These are phyloP conservation scores for Populus tremula DNA, from an alignment of 345 rosid genomes.

Conservation along the genomic window DNA sequence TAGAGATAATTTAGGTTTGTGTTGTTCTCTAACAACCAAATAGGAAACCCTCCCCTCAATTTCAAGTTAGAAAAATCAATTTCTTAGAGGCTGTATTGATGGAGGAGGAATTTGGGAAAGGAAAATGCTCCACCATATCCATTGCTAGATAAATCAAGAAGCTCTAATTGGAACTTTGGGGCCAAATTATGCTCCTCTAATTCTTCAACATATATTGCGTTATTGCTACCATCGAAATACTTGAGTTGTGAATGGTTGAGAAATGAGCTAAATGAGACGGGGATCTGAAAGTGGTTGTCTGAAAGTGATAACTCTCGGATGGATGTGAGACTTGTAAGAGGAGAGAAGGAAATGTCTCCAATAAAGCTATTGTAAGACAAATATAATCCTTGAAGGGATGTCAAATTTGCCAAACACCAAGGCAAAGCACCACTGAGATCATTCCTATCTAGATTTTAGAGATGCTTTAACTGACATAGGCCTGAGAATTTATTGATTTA, in stretches of 20 bases:
- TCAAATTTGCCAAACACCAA: not conserved
- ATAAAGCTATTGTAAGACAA: not conserved
- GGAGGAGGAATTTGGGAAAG: not conserved
- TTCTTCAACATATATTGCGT: no score
- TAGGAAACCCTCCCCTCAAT: not conserved
- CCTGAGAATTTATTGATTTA: not conserved
- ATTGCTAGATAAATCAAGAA: no score
- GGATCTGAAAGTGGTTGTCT: not conserved
- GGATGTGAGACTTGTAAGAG: not conserved
- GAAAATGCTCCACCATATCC: not conserved
- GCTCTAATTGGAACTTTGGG: no score
- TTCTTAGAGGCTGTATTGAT: not conserved
- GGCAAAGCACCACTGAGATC: not conserved
- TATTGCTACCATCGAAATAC: no score
- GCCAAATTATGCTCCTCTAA: no score
- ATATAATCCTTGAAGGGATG: not conserved
- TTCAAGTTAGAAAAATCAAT: not conserved
- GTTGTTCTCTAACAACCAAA: conserved; percentile 34
- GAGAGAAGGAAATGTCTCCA: not conserved
- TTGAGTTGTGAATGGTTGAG: not conserved
- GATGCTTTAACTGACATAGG: not conserved
- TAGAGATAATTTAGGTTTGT: not conserved
- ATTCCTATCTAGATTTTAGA: not conserved
- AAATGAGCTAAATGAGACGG: not conserved
- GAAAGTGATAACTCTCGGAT: not conserved